Conservation (phyloP, 371 early-diverging fungal species). For the Choanephora cucurbitarum region DNA sequence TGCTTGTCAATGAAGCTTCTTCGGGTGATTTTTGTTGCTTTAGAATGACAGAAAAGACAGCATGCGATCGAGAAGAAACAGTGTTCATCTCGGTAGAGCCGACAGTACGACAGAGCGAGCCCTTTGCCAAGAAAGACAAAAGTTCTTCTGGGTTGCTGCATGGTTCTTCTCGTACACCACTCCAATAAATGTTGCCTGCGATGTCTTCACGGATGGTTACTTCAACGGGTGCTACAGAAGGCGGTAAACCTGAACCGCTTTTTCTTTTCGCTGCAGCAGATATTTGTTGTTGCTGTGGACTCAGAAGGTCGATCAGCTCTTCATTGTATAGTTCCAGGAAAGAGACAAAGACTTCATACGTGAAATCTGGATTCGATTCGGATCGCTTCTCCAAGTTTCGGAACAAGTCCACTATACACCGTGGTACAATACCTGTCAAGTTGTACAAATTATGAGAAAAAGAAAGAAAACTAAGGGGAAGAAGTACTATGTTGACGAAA, state of each 20-base stretch:
- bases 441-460: conserved; percentile 19
- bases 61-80: conserved; percentile 97
- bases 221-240: conserved; percentile 23
- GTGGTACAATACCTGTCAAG: conserved; percentile 80
- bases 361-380: conserved; percentile 45
- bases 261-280: conserved; percentile 24
- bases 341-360: conserved; percentile 68
- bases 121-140: conserved; percentile 69
- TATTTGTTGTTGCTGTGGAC: conserved; percentile 33
- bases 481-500: neutral
- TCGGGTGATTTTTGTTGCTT: conserved; percentile 49
- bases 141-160: conserved; percentile 79
- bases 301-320: conserved; percentile 86
- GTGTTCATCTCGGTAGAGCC: conserved; percentile 98
- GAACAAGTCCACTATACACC: conserved; percentile 75
- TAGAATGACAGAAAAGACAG: conserved; percentile 94
- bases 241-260: conserved; percentile 11
- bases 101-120: conserved; percentile 90
- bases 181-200: conserved; percentile 90
- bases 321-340: conserved; percentile 99
- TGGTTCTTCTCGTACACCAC: conserved; percentile 83
- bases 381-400: conserved; percentile 33
- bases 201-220: conserved; percentile 89
- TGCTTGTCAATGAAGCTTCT: conserved; percentile 46
- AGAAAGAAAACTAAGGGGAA: conserved; percentile 9